Evolutionary conservation across 2,329 filamentous ascomycete genomes (phyloP).

Genomic region (Chaetomiaceae sp.): DNA sequence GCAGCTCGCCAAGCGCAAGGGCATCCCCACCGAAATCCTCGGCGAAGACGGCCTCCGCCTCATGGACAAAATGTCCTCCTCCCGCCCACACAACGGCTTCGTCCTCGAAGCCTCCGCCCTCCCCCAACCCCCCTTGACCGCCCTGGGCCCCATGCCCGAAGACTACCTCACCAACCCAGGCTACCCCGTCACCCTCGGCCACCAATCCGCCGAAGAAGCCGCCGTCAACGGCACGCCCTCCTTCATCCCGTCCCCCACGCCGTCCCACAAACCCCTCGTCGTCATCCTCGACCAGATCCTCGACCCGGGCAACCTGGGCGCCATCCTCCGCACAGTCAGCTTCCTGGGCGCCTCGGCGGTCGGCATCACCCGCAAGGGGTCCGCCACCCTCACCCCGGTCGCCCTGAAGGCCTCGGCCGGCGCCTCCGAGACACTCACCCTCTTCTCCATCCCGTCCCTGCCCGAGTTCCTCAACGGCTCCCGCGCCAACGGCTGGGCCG

Average conservation of each 20-base stretch:
- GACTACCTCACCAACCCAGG: constrained; percentile 41
- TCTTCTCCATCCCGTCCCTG: constrained; percentile 67
- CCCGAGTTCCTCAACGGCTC: constrained; percentile 66
- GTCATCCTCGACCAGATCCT: constrained; percentile 71
- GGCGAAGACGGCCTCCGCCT: constrained; percentile 58
- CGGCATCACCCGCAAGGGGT: constrained; percentile 67
- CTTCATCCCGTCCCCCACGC: constrained; percentile 43
- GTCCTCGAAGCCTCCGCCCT: constrained; percentile 83
- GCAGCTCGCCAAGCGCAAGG: constrained; percentile 43
- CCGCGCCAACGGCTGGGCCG: constrained; percentile 69
- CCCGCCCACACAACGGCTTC: constrained; percentile 84
- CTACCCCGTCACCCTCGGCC: constrained; percentile 57
- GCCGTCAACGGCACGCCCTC: constrained; percentile 64
- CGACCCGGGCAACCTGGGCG: constrained; percentile 87
- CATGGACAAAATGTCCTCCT: constrained; percentile 77
- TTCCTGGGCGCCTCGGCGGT: constrained; percentile 89
- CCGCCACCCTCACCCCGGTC: constrained; percentile 69
- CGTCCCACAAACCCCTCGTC: constrained; percentile 62
- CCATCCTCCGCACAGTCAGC: constrained; percentile 80
- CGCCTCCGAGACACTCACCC: constrained; percentile 72
- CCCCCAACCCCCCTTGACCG: constrained; percentile 63
- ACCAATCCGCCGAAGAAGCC: constrained; percentile 71
- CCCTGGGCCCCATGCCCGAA: constrained; percentile 49
- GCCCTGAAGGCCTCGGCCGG: constrained; percentile 85
- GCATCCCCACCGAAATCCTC: constrained; percentile 56